These are phyloP conservation scores for Cryphonectria japonica DNA, from an alignment of 2,329 filamentous ascomycete genomes.

Conservation along the genomic window DNA sequence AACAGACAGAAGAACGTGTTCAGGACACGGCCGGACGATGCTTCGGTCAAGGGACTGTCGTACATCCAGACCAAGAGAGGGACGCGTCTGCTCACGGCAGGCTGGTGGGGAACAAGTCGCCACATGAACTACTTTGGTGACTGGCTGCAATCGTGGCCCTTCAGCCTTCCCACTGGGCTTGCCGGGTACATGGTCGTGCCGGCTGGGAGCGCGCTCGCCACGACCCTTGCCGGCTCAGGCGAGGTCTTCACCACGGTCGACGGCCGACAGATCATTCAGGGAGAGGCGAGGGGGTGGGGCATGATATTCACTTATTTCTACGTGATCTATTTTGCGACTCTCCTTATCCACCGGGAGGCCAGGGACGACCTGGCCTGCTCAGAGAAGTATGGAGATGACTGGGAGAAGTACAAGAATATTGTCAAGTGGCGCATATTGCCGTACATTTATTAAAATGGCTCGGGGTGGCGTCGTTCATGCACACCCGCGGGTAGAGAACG, in stretches of 20 bases:
- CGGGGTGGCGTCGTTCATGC: slow-evolving; percentile 22
- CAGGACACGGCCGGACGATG: slow-evolving; percentile 81
- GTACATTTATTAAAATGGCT: slow-evolving; percentile 66
- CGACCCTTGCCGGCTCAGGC: slow-evolving; percentile 45
- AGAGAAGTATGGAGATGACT: slow-evolving; percentile 84
- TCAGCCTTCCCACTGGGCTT: slow-evolving; percentile 79
- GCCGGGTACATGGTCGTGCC: slow-evolving; percentile 75
- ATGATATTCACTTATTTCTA: slow-evolving; percentile 90
- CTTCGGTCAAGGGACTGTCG: slow-evolving; percentile 72
- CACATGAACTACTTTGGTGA: slow-evolving; percentile 94
- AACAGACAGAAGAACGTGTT: slow-evolving; percentile 93
- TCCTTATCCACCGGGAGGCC: slow-evolving; percentile 79
- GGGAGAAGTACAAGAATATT: slow-evolving; percentile 78
- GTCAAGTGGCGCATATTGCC: slow-evolving; percentile 81
- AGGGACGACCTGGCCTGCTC: slow-evolving; percentile 86
- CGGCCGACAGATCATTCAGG: slow-evolving; percentile 66
- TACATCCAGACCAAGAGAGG: slow-evolving; percentile 81
- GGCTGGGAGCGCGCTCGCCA: slow-evolving; percentile 50
- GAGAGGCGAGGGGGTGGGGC: slow-evolving; percentile 74
- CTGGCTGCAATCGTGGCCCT: slow-evolving; percentile 88
- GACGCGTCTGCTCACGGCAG: slow-evolving; percentile 75
- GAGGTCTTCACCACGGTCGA: slow-evolving; percentile 52
- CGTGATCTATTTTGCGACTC: slow-evolving; percentile 80
- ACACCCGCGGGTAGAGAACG: slow-evolving; percentile 9
- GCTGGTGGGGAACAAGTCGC: slow-evolving; percentile 86